phyloP scores from a whole-genome alignment of 2,329 filamentous ascomycete species.

The Paraphoma chrysanthemicola region DNA sequence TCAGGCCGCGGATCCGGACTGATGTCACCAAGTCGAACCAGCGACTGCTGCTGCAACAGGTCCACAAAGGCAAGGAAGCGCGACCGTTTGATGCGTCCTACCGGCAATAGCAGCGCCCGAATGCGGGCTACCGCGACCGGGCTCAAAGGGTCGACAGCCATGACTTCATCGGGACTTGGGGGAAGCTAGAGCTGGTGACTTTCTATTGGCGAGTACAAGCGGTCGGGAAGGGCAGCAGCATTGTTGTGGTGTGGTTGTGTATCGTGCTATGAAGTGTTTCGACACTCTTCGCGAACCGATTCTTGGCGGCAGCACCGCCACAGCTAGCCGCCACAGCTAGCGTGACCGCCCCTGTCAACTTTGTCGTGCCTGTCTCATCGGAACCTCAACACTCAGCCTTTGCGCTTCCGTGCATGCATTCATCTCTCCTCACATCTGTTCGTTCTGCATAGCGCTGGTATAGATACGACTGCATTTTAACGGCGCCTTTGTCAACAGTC shows the following conservation, averaged over 20 bases:
- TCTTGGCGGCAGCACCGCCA: too few species aligned
- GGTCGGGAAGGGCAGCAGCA: conserved; percentile 21
- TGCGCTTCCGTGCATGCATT: neutral
- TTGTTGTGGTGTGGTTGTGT: too few species aligned
- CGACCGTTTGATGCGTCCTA: conserved; percentile 83
- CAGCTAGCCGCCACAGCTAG: too few species aligned
- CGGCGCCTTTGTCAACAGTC: neutral
- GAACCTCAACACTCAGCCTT: neutral
- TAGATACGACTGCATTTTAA: conserved; percentile 25
- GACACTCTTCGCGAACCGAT: too few species aligned
- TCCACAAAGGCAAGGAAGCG: conserved; percentile 81
- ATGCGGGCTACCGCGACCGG: conserved; percentile 87
- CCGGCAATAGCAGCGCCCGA: conserved; percentile 83
- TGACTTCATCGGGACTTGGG: conserved; percentile 61
- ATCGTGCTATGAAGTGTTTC: too few species aligned
- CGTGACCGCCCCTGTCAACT: too few species aligned
- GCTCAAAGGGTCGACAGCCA: conserved; percentile 88
- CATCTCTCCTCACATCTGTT: conserved; percentile 10
- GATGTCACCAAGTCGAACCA: conserved; percentile 84
- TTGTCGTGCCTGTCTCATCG: neutral
- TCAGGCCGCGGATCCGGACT: conserved; percentile 84
- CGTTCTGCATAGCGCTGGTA: conserved; percentile 40
- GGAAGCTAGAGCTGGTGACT: conserved; percentile 24
- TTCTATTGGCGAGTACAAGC: conserved; percentile 15
- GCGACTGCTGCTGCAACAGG: conserved; percentile 78